Conservation (phyloP, 768 basidiomycete genomes). For the Termitomyces sp. region DNA sequence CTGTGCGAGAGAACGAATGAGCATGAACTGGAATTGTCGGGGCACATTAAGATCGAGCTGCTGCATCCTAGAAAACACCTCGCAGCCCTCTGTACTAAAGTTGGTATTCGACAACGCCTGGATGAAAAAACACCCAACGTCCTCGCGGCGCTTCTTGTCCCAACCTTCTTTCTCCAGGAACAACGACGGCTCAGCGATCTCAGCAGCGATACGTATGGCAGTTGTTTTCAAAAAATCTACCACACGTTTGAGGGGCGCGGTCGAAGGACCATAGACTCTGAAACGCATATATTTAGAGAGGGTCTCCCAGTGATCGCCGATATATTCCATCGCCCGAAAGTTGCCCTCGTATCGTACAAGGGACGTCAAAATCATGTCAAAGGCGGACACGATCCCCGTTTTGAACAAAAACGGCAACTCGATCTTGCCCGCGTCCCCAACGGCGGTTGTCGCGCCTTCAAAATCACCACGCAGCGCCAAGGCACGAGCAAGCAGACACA, state of each 20-base stretch:
- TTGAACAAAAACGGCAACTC: constrained; percentile 16
- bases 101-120: constrained; percentile 27
- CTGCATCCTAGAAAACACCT: constrained; percentile 33
- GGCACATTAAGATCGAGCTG: constrained; percentile 26
- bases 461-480: constrained; percentile 7
- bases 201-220: constrained; percentile 10
- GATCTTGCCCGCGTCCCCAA: constrained; percentile 19
- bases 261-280: background rate
- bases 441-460: constrained; percentile 11
- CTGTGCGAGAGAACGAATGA: constrained; percentile 41
- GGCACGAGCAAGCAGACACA: constrained; percentile 9
- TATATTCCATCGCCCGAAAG: constrained; percentile 28
- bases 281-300: constrained; percentile 18
- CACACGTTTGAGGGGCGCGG: background rate
- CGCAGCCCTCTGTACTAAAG: constrained; percentile 29
- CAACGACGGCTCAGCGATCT: constrained; percentile 26
- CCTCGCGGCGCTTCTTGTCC: constrained; percentile 20
- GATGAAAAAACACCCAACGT: constrained; percentile 35
- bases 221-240: constrained; percentile 10
- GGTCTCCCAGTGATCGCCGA: constrained; percentile 32
- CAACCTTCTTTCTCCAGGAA: constrained; percentile 19
- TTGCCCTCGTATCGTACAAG: constrained; percentile 26
- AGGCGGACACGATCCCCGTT: constrained; percentile 21
- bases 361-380: constrained; percentile 31
- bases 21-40: constrained; percentile 20